Percentiles rank a stretch among this genome's conserved stretches.
Evolutionary conservation across 768 basidiomycete species (phyloP).

Genomic region (Sistotremastrum niveocremeum): DNA sequence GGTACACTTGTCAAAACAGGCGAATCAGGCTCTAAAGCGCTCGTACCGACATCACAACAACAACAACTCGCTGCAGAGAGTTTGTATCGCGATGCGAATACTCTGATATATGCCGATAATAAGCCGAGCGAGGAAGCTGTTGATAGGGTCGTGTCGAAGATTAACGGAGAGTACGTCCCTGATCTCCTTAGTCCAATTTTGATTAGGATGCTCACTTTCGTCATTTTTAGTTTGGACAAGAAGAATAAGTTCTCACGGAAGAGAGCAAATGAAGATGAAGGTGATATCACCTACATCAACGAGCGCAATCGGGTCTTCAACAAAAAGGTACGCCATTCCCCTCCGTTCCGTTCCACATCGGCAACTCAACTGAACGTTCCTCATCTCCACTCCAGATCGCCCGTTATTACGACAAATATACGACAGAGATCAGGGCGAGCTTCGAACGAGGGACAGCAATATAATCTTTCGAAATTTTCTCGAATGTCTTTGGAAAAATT

Average conservation of each 20-base stretch:
- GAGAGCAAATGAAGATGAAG: conserved; percentile 80
- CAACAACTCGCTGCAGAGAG: conserved; percentile 64
- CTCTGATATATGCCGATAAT: conserved; percentile 84
- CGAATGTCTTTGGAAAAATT: no score
- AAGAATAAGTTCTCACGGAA: conserved; percentile 85
- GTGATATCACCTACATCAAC: conserved; percentile 98
- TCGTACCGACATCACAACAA: conserved; percentile 41
- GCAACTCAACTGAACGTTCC: background rate
- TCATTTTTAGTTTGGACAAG: conserved; percentile 59
- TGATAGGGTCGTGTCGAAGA: conserved; percentile 79
- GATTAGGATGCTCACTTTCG: background rate
- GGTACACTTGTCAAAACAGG: conserved; percentile 42
- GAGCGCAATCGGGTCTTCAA: conserved; percentile 96
- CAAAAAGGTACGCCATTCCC: conserved; percentile 55
- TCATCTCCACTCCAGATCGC: conserved; percentile 45
- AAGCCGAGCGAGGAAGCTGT: conserved; percentile 94
- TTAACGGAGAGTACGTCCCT: conserved; percentile 80
- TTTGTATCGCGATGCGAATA: conserved; percentile 89
- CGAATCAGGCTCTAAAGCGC: conserved; percentile 25
- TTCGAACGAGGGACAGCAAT: conserved; percentile 96
- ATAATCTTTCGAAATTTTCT: conserved; percentile 20
- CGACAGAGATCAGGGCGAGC: conserved; percentile 88
- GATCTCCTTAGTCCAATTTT: background rate
- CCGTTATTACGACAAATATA: conserved; percentile 95
- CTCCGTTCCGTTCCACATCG: conserved; percentile 1